Conservation (phyloP, 2,329 filamentous ascomycete species). For the Pseudocercospora musae region DNA sequence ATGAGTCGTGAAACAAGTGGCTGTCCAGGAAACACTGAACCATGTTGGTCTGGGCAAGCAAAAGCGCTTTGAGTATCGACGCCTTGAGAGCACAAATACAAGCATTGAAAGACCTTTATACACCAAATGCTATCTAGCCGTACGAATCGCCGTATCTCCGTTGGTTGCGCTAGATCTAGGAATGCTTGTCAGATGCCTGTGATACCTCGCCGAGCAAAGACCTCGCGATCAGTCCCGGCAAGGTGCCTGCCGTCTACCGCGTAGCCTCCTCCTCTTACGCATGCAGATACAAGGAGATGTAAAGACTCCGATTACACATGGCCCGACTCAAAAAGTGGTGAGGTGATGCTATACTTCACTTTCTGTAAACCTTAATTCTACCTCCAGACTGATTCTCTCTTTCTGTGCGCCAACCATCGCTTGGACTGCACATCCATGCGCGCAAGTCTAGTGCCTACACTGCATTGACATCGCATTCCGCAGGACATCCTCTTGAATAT, state of each 20-base stretch:
- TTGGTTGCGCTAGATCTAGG: neutral
- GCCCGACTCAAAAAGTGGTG: neutral
- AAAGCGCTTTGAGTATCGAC: neutral
- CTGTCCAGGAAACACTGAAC: neutral
- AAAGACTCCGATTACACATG: neutral
- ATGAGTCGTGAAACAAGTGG: neutral
- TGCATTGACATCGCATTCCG: neutral
- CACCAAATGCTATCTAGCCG: neutral
- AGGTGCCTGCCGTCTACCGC: neutral
- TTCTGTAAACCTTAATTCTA: neutral
- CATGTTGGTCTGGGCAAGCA: neutral
- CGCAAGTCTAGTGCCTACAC: neutral
- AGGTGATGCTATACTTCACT: neutral
- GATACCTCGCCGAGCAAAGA: conserved; percentile 1
- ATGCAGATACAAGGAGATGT: neutral
- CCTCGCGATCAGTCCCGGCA: conserved; percentile 1
- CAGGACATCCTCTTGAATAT: neutral
- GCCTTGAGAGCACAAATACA: neutral
- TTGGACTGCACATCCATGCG: neutral
- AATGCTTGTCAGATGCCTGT: neutral
- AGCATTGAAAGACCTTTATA: neutral
- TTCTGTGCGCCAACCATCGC: neutral
- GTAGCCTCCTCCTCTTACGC: neutral
- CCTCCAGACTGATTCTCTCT: neutral
- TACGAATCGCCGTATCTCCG: neutral